Evolutionary conservation across 208 protist genomes (phyloP).

Genomic region (Angomonas ambiguus): DNA sequence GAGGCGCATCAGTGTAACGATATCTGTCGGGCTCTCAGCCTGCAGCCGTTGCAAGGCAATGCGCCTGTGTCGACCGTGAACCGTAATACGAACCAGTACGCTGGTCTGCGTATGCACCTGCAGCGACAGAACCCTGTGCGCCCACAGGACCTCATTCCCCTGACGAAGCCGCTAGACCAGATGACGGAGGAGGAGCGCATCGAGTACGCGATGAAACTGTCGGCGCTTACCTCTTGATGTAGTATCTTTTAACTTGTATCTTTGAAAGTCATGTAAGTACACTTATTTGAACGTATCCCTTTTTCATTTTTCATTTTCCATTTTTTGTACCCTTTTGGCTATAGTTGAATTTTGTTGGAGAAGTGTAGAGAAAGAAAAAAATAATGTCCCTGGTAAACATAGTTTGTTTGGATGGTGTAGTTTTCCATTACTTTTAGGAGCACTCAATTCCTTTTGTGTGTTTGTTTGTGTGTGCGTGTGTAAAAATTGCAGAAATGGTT

Average conservation of each 20-base stretch:
- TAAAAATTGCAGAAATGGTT: no score
- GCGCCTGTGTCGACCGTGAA: slow-evolving; percentile 3
- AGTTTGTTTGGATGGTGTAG: no score
- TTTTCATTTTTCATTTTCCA: slow-evolving; percentile 2
- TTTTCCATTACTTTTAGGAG: no score
- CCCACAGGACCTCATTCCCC: slow-evolving; percentile 44
- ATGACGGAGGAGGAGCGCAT: slow-evolving; percentile 73
- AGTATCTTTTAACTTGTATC: not conserved
- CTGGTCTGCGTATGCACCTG: slow-evolving; percentile 42
- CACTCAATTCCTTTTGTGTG: no score
- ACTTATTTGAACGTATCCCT: slow-evolving; percentile 15
- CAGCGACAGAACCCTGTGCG: slow-evolving; percentile 40
- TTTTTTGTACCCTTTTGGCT: no score
- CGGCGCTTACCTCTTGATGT: slow-evolving; percentile 38
- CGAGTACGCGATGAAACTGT: slow-evolving; percentile 60
- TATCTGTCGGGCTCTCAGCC: slow-evolving; percentile 54
- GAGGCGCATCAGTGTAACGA: slow-evolving; percentile 68
- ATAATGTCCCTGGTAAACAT: no score
- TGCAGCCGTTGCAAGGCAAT: slow-evolving; percentile 36
- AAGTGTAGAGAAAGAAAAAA: no score
- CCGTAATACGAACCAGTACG: slow-evolving; percentile 40
- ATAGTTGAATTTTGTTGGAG: no score
- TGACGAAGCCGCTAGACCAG: slow-evolving; percentile 62
- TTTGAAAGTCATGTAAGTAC: slow-evolving; percentile 6
- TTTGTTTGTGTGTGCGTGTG: slow-evolving; percentile 2